A percentile compares a stretch with the other conserved stretches of the same genome.
phyloP scores from a whole-genome alignment of 306 rosid species.

The Sicyos edulis region DNA sequence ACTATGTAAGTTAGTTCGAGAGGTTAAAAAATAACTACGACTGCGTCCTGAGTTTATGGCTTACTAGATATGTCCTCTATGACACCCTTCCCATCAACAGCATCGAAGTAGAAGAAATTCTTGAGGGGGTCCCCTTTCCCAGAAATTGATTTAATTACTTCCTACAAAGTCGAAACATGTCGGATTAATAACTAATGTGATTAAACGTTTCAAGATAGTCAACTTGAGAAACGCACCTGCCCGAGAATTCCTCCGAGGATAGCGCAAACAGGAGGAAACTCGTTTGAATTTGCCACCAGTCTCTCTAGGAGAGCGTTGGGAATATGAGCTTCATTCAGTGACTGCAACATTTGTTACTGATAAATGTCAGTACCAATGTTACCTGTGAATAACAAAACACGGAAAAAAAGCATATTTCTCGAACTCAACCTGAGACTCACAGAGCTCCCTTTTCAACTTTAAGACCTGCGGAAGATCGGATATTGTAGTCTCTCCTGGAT shows the following conservation, averaged over 20 bases:
- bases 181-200: slow-evolving; percentile 5
- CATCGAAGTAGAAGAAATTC: slow-evolving; percentile 79
- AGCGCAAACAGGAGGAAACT: slow-evolving; percentile 97
- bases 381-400: neutral
- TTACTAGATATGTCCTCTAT: slow-evolving; percentile 60
- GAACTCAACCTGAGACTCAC: slow-evolving; percentile 55
- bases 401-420: slow-evolving; percentile 3
- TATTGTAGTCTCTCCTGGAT: slow-evolving; percentile 52
- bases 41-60: neutral
- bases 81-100: slow-evolving; percentile 78
- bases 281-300: slow-evolving; percentile 46
- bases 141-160: slow-evolving; percentile 90
- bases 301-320: slow-evolving; percentile 69
- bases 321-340: slow-evolving; percentile 57
- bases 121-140: slow-evolving; percentile 81
- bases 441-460: slow-evolving; percentile 66
- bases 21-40: neutral
- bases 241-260: slow-evolving; percentile 88
- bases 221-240: slow-evolving; percentile 45
- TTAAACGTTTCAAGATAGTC: neutral
- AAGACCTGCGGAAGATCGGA: slow-evolving; percentile 64
- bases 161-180: slow-evolving; percentile 36
- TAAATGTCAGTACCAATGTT: slow-evolving; percentile 22
- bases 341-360: slow-evolving; percentile 38
- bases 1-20: neutral